Conservation (phyloP, 2,329 filamentous ascomycete species). For the Calonectria naviculata region DNA sequence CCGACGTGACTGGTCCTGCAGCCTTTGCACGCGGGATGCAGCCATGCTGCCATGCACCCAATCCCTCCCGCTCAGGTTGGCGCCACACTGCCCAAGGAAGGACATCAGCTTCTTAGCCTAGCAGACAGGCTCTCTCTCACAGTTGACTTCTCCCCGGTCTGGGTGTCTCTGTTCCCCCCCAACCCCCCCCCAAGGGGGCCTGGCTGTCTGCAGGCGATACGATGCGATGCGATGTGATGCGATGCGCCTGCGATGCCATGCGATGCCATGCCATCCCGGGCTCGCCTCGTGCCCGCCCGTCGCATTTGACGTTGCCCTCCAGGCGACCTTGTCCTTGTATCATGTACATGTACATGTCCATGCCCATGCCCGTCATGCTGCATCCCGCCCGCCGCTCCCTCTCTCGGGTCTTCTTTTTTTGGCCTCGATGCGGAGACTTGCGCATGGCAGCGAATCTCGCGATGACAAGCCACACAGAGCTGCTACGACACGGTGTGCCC, state of each 20-base stretch:
- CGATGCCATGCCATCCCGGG: background rate
- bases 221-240: conserved; percentile 18
- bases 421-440: background rate
- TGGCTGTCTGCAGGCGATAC: background rate
- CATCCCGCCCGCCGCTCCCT: background rate
- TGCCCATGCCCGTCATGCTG: conserved; percentile 9
- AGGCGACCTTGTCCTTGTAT: background rate
- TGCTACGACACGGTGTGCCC: conserved; percentile 1
- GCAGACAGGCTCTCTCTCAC: background rate
- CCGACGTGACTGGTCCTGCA: conserved; percentile 20
- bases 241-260: conserved; percentile 1
- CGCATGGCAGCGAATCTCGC: background rate
- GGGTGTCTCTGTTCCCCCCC: background rate
- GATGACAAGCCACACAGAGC: conserved; percentile 1
- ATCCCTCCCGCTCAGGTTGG: conserved; percentile 9
- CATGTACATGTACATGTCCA: conserved; percentile 1
- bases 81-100: conserved; percentile 13
- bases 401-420: conserved; percentile 5
- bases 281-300: conserved; percentile 2
- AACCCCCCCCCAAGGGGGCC: background rate
- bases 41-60: conserved; percentile 14
- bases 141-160: conserved; percentile 3
- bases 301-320: background rate
- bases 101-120: background rate
- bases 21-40: conserved; percentile 19